Percentiles rank a stretch among this genome's conserved stretches.
Evolutionary conservation across 2,329 filamentous ascomycete species (phyloP).

Genomic region (Aureobasidium pullulans): DNA sequence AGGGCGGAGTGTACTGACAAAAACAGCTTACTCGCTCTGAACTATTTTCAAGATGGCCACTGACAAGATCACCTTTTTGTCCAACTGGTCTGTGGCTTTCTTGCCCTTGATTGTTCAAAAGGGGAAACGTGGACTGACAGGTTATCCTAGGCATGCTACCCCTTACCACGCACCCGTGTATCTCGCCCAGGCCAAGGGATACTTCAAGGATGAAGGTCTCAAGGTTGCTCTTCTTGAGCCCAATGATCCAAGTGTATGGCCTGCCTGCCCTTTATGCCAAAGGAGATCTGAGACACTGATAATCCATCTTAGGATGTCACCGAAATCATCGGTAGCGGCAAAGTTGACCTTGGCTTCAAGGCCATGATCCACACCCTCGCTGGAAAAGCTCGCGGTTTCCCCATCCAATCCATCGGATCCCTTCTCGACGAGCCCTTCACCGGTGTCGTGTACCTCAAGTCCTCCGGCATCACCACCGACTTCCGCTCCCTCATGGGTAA

Average conservation of each 20-base stretch:
- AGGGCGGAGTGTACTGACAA: constrained; percentile 40
- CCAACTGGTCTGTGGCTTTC: constrained; percentile 60
- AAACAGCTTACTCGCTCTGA: constrained; percentile 36
- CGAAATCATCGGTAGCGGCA: constrained; percentile 69
- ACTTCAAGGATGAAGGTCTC: constrained; percentile 67
- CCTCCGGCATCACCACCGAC: constrained; percentile 65
- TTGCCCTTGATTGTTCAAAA: not conserved
- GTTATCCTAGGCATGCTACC: constrained; percentile 61
- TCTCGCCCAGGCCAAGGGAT: constrained; percentile 68
- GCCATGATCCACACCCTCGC: constrained; percentile 79
- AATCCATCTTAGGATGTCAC: constrained; percentile 70
- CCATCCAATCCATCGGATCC: constrained; percentile 64
- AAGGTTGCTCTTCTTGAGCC: constrained; percentile 72
- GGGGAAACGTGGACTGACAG: constrained; percentile 9
- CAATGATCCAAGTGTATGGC: constrained; percentile 65
- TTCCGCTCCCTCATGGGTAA: constrained; percentile 70
- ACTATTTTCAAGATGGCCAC: constrained; percentile 61
- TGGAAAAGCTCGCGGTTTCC: constrained; percentile 68
- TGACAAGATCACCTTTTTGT: constrained; percentile 78
- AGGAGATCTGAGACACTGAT: too few relatives aligned
- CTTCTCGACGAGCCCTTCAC: constrained; percentile 76
- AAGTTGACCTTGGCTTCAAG: constrained; percentile 73
- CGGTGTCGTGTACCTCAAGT: constrained; percentile 68
- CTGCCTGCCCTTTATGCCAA: too few relatives aligned
- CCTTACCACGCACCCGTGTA: constrained; percentile 74